These are phyloP conservation scores for Talaromyces atroroseus DNA, from an alignment of 2,329 filamentous ascomycete genomes.

Conservation along the genomic window DNA sequence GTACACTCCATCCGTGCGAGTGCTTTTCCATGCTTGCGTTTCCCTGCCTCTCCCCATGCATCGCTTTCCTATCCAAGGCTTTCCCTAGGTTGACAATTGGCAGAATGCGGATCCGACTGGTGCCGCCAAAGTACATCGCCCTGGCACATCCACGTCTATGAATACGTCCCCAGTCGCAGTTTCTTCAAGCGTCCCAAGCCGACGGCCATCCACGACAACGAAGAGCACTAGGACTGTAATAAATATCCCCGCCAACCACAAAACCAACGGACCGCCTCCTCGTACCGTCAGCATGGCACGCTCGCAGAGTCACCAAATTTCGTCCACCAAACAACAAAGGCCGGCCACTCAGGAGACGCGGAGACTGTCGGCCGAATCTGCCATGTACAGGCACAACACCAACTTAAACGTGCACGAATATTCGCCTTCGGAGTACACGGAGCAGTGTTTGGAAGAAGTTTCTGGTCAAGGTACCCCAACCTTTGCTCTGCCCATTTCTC, in stretches of 20 bases:
- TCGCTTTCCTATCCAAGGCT: conserved; percentile 16
- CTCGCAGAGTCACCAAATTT: conserved; percentile 35
- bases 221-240: conserved; percentile 23
- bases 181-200: conserved; percentile 17
- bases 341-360: conserved; percentile 22
- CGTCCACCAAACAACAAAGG: conserved; percentile 25
- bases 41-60: neutral
- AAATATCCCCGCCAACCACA: conserved; percentile 18
- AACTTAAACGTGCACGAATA: conserved; percentile 39
- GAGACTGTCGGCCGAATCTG: conserved; percentile 28
- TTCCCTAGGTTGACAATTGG: conserved; percentile 38
- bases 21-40: conserved; percentile 21
- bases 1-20: conserved; percentile 18
- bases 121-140: conserved; percentile 27
- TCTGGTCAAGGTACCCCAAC: conserved; percentile 18
- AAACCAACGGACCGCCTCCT: conserved; percentile 19
- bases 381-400: conserved; percentile 23
- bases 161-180: conserved; percentile 23
- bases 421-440: conserved; percentile 39
- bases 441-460: conserved; percentile 30
- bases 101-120: conserved; percentile 36
- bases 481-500: conserved; percentile 22
- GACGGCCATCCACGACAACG: conserved; percentile 16
- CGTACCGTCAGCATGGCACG: conserved; percentile 33
- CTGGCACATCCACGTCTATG: conserved; percentile 22